Evolutionary conservation across 2,329 filamentous ascomycete species (phyloP).

Genomic region (Dothistroma septosporum): DNA sequence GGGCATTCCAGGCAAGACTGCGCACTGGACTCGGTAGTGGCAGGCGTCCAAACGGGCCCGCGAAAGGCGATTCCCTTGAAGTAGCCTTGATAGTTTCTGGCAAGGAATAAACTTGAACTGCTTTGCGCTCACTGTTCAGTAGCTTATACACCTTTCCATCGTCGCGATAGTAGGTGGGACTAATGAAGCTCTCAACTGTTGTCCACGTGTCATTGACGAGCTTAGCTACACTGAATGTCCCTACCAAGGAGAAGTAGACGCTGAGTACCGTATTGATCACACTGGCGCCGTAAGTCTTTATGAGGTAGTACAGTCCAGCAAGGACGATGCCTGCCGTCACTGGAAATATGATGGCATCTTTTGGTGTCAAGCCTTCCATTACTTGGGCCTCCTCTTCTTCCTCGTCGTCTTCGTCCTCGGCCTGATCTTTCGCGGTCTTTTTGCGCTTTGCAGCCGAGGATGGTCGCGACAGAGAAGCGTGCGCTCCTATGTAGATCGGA

Average conservation of each 20-base stretch:
- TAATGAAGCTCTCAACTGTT: conserved; percentile 62
- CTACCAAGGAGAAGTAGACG: conserved; percentile 76
- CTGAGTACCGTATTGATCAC: conserved; percentile 79
- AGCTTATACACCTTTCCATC: conserved; percentile 50
- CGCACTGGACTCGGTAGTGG: conserved; percentile 40
- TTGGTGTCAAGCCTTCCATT: conserved; percentile 66
- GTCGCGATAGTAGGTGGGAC: conserved; percentile 65
- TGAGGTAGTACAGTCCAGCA: conserved; percentile 75
- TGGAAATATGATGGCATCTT: conserved; percentile 81
- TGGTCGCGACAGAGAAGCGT: conserved; percentile 79
- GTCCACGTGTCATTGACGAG: conserved; percentile 69
- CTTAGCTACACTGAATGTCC: conserved; percentile 69
- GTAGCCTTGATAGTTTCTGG: conserved; percentile 3
- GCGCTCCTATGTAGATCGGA: conserved; percentile 78
- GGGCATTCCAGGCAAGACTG: conserved; percentile 47
- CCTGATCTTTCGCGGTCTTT: conserved; percentile 5
- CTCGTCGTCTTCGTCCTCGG: conserved; percentile 47
- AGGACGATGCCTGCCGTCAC: conserved; percentile 70
- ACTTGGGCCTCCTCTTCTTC: conserved; percentile 54
- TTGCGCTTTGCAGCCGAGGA: conserved; percentile 68
- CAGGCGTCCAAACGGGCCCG: conserved; percentile 47
- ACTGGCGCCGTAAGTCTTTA: conserved; percentile 81
- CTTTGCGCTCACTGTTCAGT: conserved; percentile 33
- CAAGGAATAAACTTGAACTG: conserved; percentile 17
- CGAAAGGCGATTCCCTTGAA: conserved; percentile 46